Evolutionary conservation across 164 flowering plant genomes (phyloP).

Genomic region (Houttuynia cordata): DNA sequence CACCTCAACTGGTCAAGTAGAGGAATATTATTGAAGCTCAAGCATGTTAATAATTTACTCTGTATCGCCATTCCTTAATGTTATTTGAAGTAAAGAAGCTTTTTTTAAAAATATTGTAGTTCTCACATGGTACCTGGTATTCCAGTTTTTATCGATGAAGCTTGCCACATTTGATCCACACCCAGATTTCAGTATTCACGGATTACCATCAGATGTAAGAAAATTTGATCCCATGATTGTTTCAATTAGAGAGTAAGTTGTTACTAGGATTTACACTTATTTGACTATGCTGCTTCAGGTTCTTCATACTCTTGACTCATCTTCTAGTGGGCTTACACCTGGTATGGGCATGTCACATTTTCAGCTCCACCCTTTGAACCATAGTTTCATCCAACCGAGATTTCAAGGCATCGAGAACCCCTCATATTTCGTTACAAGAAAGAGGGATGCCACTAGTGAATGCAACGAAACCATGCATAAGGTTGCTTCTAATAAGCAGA

Average conservation of each 20-base stretch:
- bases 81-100: neutral
- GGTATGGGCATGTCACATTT: slow-evolving; percentile 42
- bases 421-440: no score
- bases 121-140: neutral
- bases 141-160: slow-evolving; percentile 10
- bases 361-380: slow-evolving; percentile 32
- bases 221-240: neutral
- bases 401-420: no score
- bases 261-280: neutral
- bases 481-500: no score
- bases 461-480: no score
- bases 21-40: no score
- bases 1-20: no score
- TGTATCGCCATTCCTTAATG: neutral
- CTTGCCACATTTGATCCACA: slow-evolving; percentile 70
- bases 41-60: no score
- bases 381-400: no score
- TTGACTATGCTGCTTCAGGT: slow-evolving; percentile 20
- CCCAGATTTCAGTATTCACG: slow-evolving; percentile 61
- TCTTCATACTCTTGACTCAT: slow-evolving; percentile 45
- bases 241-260: neutral
- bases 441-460: no score
- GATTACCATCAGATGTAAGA: slow-evolving; percentile 62
- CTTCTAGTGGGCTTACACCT: slow-evolving; percentile 36
- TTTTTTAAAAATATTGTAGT: no score